Base-by-base conservation (phyloP, 108 stramenopile genomes). In the Aurantiochytrium sp. region DNA sequence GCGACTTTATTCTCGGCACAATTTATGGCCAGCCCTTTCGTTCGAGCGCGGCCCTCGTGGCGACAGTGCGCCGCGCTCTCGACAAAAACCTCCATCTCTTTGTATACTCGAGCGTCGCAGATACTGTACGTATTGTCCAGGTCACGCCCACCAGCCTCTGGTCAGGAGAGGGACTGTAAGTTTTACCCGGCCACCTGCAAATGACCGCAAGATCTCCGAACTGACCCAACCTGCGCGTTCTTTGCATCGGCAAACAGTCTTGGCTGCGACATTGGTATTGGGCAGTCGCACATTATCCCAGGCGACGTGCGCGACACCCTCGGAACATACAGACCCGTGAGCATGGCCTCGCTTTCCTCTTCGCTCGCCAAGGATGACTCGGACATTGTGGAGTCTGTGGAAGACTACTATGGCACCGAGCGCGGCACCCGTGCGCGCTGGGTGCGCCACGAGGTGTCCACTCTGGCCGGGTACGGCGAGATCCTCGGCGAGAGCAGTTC, bases 211-310 rank as follows among this genome's bases (percentile, higher is more conserved):
- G n/a, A n/a, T n/a, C n/a, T n/a, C n/a, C n/a, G n/a, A n/a, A n/a
- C n/a, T n/a, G n/a, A n/a, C n/a, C n/a, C n/a, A n/a, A n/a, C n/a
- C n/a, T n/a, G n/a, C n/a, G n/a, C n/a, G n/a, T n/a, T n/a, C 24
- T 65, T 65, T 65, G 1, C 12, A 1, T 65, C 24, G 4, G 15
- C 22, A 65, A 6, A 27, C 59, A 65, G 59, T 0, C 45, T 81
- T 22, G 73, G 73, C 10, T 81, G 73, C 39, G 73, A 81, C 73
- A 81, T 81, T 81, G 73, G 73, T 10, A 37, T 81, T 21, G 73
- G 73, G 2, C 73, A 81, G 45, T 48, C 42, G 6, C 73, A 81
- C 32, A 81, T 48, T 12, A 81, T 81, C 45, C 73, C 73, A 21
- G 24, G 8, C n/a, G 73, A 81, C 45, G 39, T 41, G n/a, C 39